phyloP scores from a whole-genome alignment of 495 filamentous ascomycete species.

The Trypethelium eluteriae region DNA sequence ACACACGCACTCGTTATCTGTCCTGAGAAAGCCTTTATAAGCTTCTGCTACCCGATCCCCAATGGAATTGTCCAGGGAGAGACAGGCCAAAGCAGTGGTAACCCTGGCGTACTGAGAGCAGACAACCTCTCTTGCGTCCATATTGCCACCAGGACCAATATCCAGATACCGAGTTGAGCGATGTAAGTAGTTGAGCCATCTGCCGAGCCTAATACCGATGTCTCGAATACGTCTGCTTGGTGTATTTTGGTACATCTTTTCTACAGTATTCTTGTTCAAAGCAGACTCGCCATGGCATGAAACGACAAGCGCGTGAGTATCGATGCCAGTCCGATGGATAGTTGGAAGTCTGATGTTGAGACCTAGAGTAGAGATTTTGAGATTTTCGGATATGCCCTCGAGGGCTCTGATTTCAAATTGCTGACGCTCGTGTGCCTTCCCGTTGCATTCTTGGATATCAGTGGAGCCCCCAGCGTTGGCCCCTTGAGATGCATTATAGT shows the following conservation, averaged over 20 bases:
- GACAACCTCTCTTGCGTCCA: constrained; percentile 27
- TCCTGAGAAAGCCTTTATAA: constrained; percentile 28
- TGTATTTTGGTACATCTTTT: background rate
- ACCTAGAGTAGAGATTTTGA: background rate
- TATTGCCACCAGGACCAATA: constrained; percentile 27
- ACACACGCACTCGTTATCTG: constrained; percentile 33
- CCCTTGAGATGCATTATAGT: background rate
- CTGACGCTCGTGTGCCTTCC: background rate
- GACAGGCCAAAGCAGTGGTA: constrained; percentile 21
- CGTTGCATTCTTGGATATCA: background rate
- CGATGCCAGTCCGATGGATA: background rate
- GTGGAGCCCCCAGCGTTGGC: background rate
- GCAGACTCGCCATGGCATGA: background rate
- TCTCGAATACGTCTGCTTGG: background rate
- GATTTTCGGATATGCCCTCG: background rate
- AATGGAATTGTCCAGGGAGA: constrained; percentile 26
- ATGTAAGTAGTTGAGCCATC: constrained; percentile 11
- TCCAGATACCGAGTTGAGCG: background rate
- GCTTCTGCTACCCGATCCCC: constrained; percentile 24
- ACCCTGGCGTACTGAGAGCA: constrained; percentile 29
- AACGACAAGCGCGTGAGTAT: background rate
- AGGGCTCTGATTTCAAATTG: background rate
- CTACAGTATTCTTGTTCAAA: background rate
- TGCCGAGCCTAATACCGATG: background rate
- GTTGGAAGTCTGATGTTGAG: background rate